Base-by-base conservation (phyloP, 202 grass and related monocot species). In the Zoysia matrella region DNA sequence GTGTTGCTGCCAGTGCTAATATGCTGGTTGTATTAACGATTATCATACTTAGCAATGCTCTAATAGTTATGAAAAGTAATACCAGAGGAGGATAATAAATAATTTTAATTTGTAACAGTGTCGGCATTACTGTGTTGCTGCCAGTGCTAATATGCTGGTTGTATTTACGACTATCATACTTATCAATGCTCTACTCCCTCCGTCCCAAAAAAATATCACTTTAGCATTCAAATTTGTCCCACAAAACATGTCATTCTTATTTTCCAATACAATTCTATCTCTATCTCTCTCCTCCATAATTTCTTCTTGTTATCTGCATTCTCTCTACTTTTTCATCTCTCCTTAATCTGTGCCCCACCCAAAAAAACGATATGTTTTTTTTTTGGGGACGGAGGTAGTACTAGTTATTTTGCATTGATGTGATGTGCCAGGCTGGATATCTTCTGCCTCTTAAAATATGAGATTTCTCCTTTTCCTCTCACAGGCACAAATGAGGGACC, bases 401-500 rank as follows among this genome's bases (percentile, higher is more conserved):
- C 30, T 36, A 36, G 30, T 36, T 36, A 36, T 60, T 67, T 50
- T 52, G 9, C 60, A 49, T 69, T 80, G 14, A 45, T 61, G 7
- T 13, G 4, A 68, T 7, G 15, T 45, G 62, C 48, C 45, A 64
- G 45, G 57, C 5, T 43, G 0, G 14, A 30, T 47, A 72, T 52
- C 85, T 18, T 76, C n/a, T 71, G 51, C 49, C 61, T 80, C 81
- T 56, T 77, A 74, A 71, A 72, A 77, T 72, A 83, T 73, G 16
- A n/a, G 18, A 44, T 84, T 51, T 67, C 75, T 77, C 65, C 13
- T 65, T 15, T 45, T 76, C 30, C 30, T 85, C 77, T 58, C 60
- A 63, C 88, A 99, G 97, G 97, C 91, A 78, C 97, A 99, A 88
- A 99, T 99, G 97, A 85, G 97, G 76, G 97, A 99, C 9, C 87